phyloP scores from a whole-genome alignment of 805 yeast species.

The Danielia reshetovae region DNA sequence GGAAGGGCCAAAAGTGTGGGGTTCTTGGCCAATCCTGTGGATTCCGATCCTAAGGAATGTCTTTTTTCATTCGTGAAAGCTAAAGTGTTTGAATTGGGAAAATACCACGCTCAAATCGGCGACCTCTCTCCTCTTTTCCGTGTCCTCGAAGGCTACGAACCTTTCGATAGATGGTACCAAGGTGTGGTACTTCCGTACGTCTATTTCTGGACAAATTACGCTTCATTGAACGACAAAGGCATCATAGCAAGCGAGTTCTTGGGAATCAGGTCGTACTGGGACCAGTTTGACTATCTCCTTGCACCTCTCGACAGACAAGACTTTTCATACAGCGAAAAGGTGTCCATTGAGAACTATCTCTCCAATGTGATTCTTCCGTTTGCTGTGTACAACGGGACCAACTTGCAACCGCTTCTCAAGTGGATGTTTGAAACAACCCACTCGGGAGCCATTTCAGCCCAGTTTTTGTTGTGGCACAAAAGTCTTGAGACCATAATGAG shows the following conservation, averaged over 20 bases:
- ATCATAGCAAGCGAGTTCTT: constrained; percentile 10
- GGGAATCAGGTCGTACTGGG: constrained; percentile 8
- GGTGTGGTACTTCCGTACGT: constrained; percentile 27
- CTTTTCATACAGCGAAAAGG: constrained; percentile 9
- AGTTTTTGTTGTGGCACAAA: constrained; percentile 13
- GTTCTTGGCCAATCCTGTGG: neutral
- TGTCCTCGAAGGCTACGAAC: constrained; percentile 9
- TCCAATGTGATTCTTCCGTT: constrained; percentile 27
- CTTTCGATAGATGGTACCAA: constrained; percentile 24
- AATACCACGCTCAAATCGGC: constrained; percentile 14
- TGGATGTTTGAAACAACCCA: constrained; percentile 20
- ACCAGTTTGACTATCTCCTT: constrained; percentile 20
- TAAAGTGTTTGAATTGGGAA: constrained; percentile 11
- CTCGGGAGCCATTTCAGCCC: neutral
- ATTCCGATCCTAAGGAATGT: neutral
- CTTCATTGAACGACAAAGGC: constrained; percentile 6
- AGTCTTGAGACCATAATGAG: constrained; percentile 5
- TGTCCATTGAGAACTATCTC: constrained; percentile 22
- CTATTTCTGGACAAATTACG: constrained; percentile 28
- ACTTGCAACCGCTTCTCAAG: constrained; percentile 22
- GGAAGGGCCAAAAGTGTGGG: neutral
- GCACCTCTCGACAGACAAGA: constrained; percentile 17
- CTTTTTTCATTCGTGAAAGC: constrained; percentile 12
- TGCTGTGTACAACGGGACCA: constrained; percentile 15
- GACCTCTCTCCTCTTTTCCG: constrained; percentile 14